Base-by-base conservation (phyloP, 768 basidiomycete species). In the Boletus rubropictus region DNA sequence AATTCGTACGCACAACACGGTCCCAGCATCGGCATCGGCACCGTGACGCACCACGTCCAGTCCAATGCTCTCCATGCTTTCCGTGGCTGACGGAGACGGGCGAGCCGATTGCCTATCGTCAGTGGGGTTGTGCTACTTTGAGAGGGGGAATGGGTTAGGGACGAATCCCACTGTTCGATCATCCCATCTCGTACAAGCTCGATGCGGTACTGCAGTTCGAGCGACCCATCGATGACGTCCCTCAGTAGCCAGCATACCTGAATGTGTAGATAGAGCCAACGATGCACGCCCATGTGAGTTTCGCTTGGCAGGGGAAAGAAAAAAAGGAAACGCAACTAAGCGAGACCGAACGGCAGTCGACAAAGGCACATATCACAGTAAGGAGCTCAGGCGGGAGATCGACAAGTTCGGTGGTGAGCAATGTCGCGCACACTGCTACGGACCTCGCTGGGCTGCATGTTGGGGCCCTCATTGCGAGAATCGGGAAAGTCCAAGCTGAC, bases 1-100 rank as follows among this genome's bases (percentile, higher is more conserved):
- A 84, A 69, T 49, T 84, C 81, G 55, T 84, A 84, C 4, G 79
- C 78, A 38, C 66, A 66, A 45, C 73, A 75, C 3, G 56, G 50
- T 0, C 68, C 74, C 0, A 67, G 58, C 29, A 71, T 57, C 5
- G 64, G n/a, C n/a, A n/a, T n/a, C n/a, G n/a, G 60, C 0, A 73
- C 57, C 0, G 50, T 39, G 1, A 53, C 48, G 11, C 50, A 53
- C 0, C 48, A 46, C 6, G 45, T 50, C 64, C 69, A 69, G 12
- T 49, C 51, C 11, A 71, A 54, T 14, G 52, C 53, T 0, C 53
- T 31, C 75, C 76, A 76, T 0, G 69, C 56, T 0, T 32, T 38
- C 3, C 74, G 67, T 0, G 72, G 62, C 17, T 58, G 52, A 3
- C 65, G 63, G 0, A 76, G 63, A 1, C 61, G 62, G 0, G 47